Evolutionary conservation across 257 asterid genomes (phyloP).

Genomic region (Cordia subcordata): DNA sequence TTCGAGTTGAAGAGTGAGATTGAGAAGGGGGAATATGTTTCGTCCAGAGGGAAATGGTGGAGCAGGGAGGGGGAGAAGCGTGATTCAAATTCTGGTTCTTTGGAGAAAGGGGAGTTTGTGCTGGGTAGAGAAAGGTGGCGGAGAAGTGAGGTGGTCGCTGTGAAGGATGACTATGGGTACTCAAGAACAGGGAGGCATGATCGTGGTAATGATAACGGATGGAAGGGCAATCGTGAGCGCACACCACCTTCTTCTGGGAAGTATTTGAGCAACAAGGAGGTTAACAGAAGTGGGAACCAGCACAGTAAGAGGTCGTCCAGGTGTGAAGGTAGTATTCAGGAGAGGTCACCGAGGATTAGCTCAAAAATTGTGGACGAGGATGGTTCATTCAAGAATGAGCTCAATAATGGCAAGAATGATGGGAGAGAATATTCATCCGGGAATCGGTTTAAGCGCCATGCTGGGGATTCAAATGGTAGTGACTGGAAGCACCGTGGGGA

Average conservation of each 20-base stretch:
- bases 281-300: slow-evolving; percentile 56
- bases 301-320: slow-evolving; percentile 60
- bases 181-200: slow-evolving; percentile 67
- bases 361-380: slow-evolving; percentile 70
- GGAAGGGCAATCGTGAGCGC: slow-evolving; percentile 46
- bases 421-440: slow-evolving; percentile 51
- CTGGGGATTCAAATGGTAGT: slow-evolving; percentile 51
- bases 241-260: slow-evolving; percentile 63
- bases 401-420: slow-evolving; percentile 59
- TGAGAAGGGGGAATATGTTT: slow-evolving; percentile 46
- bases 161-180: slow-evolving; percentile 54
- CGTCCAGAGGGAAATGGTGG: slow-evolving; percentile 23
- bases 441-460: slow-evolving; percentile 66
- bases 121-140: slow-evolving; percentile 60
- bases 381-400: slow-evolving; percentile 52
- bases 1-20: slow-evolving; percentile 70
- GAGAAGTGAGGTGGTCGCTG: slow-evolving; percentile 34
- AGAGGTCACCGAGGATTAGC: slow-evolving; percentile 51
- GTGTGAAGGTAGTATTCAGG: slow-evolving; percentile 43
- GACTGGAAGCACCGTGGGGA: slow-evolving; percentile 61
- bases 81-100: slow-evolving; percentile 18
- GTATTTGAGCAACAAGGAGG: slow-evolving; percentile 61
- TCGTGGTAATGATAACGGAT: slow-evolving; percentile 48
- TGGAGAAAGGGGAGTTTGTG: slow-evolving; percentile 74
- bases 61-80: slow-evolving; percentile 8